Evolutionary conservation across 106 monocot species (phyloP).

Genomic region (Xerophyta viscosa): DNA sequence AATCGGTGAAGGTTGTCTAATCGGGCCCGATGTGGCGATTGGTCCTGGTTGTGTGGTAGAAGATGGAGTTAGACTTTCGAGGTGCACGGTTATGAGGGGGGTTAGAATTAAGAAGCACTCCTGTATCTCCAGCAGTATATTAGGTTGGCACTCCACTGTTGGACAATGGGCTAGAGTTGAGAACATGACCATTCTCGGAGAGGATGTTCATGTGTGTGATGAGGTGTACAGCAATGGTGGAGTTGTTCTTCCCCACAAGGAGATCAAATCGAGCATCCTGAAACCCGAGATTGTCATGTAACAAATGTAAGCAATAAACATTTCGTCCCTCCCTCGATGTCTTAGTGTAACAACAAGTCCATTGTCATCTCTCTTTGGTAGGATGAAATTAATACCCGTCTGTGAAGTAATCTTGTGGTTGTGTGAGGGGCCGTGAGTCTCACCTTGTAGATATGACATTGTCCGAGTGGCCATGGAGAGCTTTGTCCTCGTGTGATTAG

Average conservation of each 20-base stretch:
- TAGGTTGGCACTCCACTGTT: conserved; percentile 79
- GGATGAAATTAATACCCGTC: too few relatives aligned
- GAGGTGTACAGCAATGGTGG: conserved; percentile 89
- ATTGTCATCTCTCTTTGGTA: too few relatives aligned
- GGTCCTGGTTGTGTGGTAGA: conserved; percentile 37
- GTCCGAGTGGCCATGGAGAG: too few relatives aligned
- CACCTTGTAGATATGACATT: too few relatives aligned
- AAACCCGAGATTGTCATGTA: conserved; percentile 90
- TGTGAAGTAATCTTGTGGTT: too few relatives aligned
- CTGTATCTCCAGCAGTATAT: conserved; percentile 38
- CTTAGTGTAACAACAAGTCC: too few relatives aligned
- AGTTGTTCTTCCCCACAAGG: conserved; percentile 85
- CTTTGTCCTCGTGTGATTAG: too few relatives aligned
- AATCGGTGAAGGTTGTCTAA: conserved; percentile 58
- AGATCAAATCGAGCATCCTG: conserved; percentile 79
- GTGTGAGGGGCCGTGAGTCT: too few relatives aligned
- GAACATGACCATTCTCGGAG: conserved; percentile 85
- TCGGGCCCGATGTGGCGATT: conserved; percentile 63
- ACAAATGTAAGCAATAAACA: not conserved
- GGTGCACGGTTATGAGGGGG: conserved; percentile 29
- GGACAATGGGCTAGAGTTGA: conserved; percentile 73
- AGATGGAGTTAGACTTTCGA: conserved; percentile 27
- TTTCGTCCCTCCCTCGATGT: too few relatives aligned
- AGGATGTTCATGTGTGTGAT: conserved; percentile 79
- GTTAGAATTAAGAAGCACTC: conserved; percentile 28